Base-by-base conservation (phyloP, 2,329 filamentous ascomycete species). In the Amauroascus niger region DNA sequence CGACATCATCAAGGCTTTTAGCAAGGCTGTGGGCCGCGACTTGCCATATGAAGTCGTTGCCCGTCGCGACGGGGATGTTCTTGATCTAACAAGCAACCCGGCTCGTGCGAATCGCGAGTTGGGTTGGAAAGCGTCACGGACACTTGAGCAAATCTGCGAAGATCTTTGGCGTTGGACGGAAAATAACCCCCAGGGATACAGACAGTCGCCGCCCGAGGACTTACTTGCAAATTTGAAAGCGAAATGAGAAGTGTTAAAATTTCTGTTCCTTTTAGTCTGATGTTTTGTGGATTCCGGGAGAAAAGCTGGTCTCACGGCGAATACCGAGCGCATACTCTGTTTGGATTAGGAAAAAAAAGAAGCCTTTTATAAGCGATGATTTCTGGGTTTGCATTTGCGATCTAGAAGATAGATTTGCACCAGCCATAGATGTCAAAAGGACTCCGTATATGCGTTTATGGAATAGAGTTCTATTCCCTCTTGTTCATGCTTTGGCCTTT, bases 81-180 rank as follows among this genome's bases (percentile, higher is more conserved):
- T 98, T 54, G 86, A 98, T 72, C 82, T 98, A 45, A 98, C 93
- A 20, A 89, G 93, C 60, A 94, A 96, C 72, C 87, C 93, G 11
- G 79, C 80, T 2, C 81, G 88, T 35, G 93, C 93, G 50, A 95
- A 95, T 73, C 75, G 81, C 68, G 93, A 98, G 75, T 79, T 98
- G 52, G 77, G 82, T 59, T 98, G 93, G 93, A 90, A 90, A 77
- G 90, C 93, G 1, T 81, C 94, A 74, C 78, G 86, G 55, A 90
- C 87, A 18, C 82, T 98, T 68, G 91, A 97, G 74, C 83, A 95
- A 69, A 90, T 91, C 24, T 98, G 93, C 69, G 82, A 84, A 62
- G 89, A 98, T 71, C 78, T 98, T 60, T 98, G 93, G 93, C 84
- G 83, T 66, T 98, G 93, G 93, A 95, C 94, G 14, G 79, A 86